phyloP scores from a whole-genome alignment of 768 basidiomycete genomes.

The Kwoniella shandongensis region DNA sequence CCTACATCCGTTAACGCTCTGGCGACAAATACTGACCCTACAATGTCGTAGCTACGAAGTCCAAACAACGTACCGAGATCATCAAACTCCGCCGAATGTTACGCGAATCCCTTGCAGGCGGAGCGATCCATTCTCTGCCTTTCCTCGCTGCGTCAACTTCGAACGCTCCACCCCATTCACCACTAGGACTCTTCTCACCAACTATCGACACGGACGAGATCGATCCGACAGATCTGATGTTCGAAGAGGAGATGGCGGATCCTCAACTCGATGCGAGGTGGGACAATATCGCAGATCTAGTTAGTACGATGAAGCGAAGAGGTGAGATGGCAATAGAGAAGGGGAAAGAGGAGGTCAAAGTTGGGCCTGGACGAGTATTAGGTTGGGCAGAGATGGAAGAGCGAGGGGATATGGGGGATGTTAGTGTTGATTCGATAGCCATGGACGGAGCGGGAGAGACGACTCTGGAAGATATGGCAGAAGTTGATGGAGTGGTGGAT shows the following conservation, averaged over 20 bases:
- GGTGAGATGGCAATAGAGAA: slow-evolving; percentile 29
- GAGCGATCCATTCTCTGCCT: neutral
- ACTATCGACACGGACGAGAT: slow-evolving; percentile 7
- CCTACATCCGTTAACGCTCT: neutral
- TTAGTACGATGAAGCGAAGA: slow-evolving; percentile 28
- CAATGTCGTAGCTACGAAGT: slow-evolving; percentile 28
- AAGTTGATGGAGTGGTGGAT: too few species aligned
- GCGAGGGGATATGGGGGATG: neutral
- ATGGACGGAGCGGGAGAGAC: too few species aligned
- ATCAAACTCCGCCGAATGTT: slow-evolving; percentile 35
- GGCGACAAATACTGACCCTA: neutral
- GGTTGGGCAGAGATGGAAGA: slow-evolving; percentile 29
- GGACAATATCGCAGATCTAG: slow-evolving; percentile 30
- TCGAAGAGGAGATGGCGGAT: slow-evolving; percentile 30
- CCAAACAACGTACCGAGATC: slow-evolving; percentile 45
- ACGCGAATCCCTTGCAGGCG: slow-evolving; percentile 33
- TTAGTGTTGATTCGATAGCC: too few species aligned
- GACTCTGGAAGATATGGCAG: too few species aligned
- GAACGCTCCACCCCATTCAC: neutral
- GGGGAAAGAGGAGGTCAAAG: slow-evolving; percentile 19
- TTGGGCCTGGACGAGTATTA: slow-evolving; percentile 11
- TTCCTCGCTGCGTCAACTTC: neutral
- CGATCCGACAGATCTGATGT: slow-evolving; percentile 10
- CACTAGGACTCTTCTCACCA: slow-evolving; percentile 17
- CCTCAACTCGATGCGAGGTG: slow-evolving; percentile 37